Evolutionary conservation across 83 land plant species (phyloP).

Genomic region (Picea abies): DNA sequence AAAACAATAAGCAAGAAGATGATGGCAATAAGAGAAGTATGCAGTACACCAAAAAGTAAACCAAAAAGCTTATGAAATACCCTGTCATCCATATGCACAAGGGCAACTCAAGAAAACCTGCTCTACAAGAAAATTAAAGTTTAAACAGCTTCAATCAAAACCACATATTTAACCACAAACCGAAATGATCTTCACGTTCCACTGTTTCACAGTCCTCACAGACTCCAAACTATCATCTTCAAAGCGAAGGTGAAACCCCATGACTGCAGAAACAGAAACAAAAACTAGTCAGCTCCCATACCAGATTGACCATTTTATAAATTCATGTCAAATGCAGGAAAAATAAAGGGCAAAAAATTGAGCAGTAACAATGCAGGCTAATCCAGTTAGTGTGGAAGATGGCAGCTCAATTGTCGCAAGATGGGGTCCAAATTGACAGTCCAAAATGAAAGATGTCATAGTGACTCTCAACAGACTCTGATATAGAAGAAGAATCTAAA

Average conservation of each 20-base stretch:
- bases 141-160: neutral
- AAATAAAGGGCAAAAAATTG: too few relatives aligned
- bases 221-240: conserved; percentile 66
- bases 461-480: too few relatives aligned
- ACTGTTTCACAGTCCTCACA: conserved; percentile 47
- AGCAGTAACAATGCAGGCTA: too few relatives aligned
- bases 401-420: too few relatives aligned
- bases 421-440: neutral
- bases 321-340: neutral
- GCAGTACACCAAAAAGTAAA: too few relatives aligned
- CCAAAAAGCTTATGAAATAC: too few relatives aligned
- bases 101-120: too few relatives aligned
- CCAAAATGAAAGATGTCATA: neutral
- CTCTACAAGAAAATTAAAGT: neutral
- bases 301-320: conserved; percentile 3
- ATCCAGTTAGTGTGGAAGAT: too few relatives aligned
- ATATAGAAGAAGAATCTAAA: too few relatives aligned
- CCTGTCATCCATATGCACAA: too few relatives aligned
- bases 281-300: neutral
- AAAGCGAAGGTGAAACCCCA: conserved; percentile 52
- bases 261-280: conserved; percentile 47
- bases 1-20: too few relatives aligned
- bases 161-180: neutral
- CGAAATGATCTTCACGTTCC: conserved; percentile 59
- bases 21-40: too few relatives aligned